Percentiles rank a stretch among this genome's conserved stretches.
These are phyloP conservation scores for Cryptococcus jaspeensis DNA, from an alignment of 1,284 basidiomycete genomes.

Conservation along the genomic window DNA sequence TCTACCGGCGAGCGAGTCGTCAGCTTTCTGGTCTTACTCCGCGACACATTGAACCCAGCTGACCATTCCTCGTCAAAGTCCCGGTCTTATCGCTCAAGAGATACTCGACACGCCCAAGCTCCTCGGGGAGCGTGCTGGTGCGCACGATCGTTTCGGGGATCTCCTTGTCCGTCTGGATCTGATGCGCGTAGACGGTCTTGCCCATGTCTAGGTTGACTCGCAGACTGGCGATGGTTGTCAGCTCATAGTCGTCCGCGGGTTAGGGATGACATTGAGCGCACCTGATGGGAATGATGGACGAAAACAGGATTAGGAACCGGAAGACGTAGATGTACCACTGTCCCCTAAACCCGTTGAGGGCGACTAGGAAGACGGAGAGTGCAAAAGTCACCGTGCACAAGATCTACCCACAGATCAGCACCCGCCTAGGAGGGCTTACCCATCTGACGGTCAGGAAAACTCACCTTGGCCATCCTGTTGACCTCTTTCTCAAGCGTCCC, in stretches of 20 bases:
- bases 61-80: constrained; percentile 94
- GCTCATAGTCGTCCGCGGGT: too few species aligned
- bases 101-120: constrained; percentile 94
- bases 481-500: constrained; percentile 92
- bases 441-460: constrained; percentile 9
- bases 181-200: constrained; percentile 94
- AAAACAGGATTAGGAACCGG: constrained; percentile 95
- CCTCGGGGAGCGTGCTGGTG: constrained; percentile 95
- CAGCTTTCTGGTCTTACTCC: too few species aligned
- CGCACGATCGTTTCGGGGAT: constrained; percentile 95
- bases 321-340: constrained; percentile 96
- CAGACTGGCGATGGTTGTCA: constrained; percentile 59
- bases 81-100: constrained; percentile 96
- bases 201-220: constrained; percentile 99
- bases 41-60: constrained; percentile 22
- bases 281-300: constrained; percentile 99
- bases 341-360: constrained; percentile 93
- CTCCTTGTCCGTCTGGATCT: constrained; percentile 89
- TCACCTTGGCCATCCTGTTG: constrained; percentile 89
- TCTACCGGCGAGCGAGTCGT: constrained; percentile 57
- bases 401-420: constrained; percentile 56
- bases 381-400: constrained; percentile 91
- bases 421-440: neutral
- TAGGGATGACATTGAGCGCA: too few species aligned
- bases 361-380: constrained; percentile 86